Evolutionary conservation across 2,329 filamentous ascomycete species (phyloP).

Genomic region (Apiospora sp.): DNA sequence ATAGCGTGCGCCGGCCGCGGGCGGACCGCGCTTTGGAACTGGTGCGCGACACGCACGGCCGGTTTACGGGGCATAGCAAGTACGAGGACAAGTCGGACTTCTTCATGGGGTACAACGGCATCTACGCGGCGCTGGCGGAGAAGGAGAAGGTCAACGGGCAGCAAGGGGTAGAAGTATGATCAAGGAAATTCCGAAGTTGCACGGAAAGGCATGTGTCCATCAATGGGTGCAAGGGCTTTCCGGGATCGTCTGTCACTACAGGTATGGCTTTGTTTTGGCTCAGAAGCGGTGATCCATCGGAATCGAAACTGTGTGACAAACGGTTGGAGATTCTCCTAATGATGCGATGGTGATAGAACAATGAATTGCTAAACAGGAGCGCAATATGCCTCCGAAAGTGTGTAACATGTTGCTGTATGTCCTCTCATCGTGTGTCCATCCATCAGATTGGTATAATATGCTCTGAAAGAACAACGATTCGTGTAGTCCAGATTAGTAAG

Average conservation of each 20-base stretch:
- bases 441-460: no score
- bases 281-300: no score
- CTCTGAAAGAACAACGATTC: no score
- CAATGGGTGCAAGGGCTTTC: background rate
- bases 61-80: background rate
- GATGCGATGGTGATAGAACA: no score
- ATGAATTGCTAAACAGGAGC: no score
- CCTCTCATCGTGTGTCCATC: no score
- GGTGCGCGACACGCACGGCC: background rate
- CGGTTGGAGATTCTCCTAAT: no score
- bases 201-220: background rate
- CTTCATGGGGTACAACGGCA: background rate
- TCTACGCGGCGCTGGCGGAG: background rate
- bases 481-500: no score
- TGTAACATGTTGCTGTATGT: background rate
- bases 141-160: background rate
- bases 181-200: background rate
- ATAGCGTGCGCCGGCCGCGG: background rate
- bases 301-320: no score
- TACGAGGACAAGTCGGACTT: background rate
- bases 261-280: no score
- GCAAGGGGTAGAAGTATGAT: background rate
- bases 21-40: background rate
- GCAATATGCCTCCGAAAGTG: no score
- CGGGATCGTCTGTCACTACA: background rate